These are phyloP conservation scores for Rhododendron henanense DNA, from an alignment of 148 eudicot species.

Conservation along the genomic window DNA sequence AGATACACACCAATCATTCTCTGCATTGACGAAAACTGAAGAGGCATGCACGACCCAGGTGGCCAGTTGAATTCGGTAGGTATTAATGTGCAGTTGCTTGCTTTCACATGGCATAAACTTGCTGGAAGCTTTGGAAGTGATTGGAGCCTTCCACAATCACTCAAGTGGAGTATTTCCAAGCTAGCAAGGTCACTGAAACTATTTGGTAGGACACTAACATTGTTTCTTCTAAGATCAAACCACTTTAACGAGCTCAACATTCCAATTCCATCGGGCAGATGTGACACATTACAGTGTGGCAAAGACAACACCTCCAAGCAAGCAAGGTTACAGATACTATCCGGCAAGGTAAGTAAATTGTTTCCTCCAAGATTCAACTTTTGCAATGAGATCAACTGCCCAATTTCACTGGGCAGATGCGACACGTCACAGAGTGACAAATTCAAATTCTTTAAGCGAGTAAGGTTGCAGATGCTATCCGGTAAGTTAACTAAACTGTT, in stretches of 20 bases:
- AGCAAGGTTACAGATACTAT: neutral
- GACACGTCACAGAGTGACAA: neutral
- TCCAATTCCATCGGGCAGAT: no score
- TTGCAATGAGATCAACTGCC: neutral
- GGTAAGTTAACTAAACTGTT: neutral
- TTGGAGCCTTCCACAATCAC: no score
- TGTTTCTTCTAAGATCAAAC: no score
- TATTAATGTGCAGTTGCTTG: neutral
- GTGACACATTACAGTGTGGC: neutral
- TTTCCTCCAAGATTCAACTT: neutral
- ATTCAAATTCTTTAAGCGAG: neutral
- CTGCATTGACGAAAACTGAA: neutral
- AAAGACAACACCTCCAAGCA: neutral
- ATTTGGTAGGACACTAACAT: neutral
- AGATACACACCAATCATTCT: neutral
- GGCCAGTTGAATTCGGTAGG: neutral
- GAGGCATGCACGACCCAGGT: no score
- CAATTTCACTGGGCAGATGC: neutral
- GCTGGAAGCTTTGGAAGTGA: no score
- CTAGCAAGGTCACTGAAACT: neutral
- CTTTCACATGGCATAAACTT: no score
- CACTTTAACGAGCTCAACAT: no score
- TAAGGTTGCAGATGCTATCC: neutral
- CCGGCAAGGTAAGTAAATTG: neutral
- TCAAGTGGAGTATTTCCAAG: neutral